phyloP scores from a whole-genome alignment of 108 stramenopile species.

The Bacterosira constricta region DNA sequence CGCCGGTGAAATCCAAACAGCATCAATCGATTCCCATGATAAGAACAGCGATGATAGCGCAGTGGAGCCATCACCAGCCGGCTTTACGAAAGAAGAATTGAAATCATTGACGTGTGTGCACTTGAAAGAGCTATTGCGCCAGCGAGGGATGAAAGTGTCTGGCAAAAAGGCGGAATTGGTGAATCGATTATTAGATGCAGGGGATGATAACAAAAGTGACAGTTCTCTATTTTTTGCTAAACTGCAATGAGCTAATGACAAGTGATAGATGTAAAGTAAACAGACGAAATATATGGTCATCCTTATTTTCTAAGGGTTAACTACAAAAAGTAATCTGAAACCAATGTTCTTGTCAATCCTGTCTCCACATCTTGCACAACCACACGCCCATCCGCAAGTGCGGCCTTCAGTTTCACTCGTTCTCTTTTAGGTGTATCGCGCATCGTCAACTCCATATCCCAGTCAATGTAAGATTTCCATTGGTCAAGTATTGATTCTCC shows the following conservation, averaged over 20 bases:
- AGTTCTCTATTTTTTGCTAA: constrained; percentile 8
- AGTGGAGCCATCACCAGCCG: not conserved
- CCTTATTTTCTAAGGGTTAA: not conserved
- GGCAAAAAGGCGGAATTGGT: constrained; percentile 47
- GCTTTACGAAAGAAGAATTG: constrained; percentile 7
- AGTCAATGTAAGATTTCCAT: constrained; percentile 52
- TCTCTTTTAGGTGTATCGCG: constrained; percentile 43
- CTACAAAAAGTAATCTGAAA: constrained; percentile 53
- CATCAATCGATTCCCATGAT: not conserved
- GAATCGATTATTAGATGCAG: constrained; percentile 12
- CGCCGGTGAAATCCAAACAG: constrained; percentile 39
- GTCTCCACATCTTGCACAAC: constrained; percentile 45
- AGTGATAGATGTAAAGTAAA: not conserved
- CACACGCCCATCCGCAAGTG: constrained; percentile 48
- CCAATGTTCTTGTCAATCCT: constrained; percentile 39
- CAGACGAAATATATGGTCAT: not conserved
- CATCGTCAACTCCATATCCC: constrained; percentile 50
- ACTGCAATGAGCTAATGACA: constrained; percentile 3
- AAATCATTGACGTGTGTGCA: constrained; percentile 24
- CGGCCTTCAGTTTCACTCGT: constrained; percentile 32
- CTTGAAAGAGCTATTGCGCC: constrained; percentile 28
- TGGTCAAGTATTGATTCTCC: constrained; percentile 34
- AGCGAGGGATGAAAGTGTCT: constrained; percentile 34
- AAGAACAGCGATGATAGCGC: not conserved
- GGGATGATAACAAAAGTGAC: not conserved